Evolutionary conservation across 1,284 basidiomycete genomes (phyloP), one percentile per base, ranked within the genome.

Genomic region (Grifola frondosa): DNA sequence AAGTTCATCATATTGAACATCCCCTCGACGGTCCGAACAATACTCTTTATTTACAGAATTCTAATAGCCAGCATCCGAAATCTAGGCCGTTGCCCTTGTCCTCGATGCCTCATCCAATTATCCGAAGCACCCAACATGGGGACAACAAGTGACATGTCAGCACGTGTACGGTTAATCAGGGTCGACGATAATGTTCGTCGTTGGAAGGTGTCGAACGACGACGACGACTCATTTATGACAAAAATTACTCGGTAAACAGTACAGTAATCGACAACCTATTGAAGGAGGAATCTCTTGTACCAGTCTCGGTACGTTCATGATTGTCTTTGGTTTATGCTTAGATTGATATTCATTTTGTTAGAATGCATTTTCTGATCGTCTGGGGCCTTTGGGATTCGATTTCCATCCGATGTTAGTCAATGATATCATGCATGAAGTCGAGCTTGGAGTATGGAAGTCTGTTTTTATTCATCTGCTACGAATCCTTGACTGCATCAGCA

Each of bases 381-480:
- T 45, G 5, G n/a, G 37, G 10, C n/a, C 20, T 13, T 17, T 36
- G 23, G 11, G 16, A 13, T 57, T 63, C 23, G 44, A 66, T n/a
- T 36, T 61, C 6, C 63, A 56, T 30, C 28, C 9, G 1, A 46
- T 64, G 23, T 50, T 71, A 1, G 56, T 62, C 0, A 50, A 60
- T 1, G 68, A 71, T 42, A 19, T 64, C 6, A 30, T 70, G 32
- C 68, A 70, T 35, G 63, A 69, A 40, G 51, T 64, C 24, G 64
- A 69, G 37, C 47, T 68, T 0, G 68, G 67, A 1, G 57, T 66
- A 0, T 70, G 68, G 67, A 70, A 65, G 40, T 35, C 48, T 0
- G 20, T 66, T 0, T 61, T 70, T 23, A 56, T 44, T 0, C 70
- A 73, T 40, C 44, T 70, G 0, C 33, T 70, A 1, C 61, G 65